phyloP scores from a whole-genome alignment of 768 basidiomycete species.

The Trichaptum fuscoviolaceum region DNA sequence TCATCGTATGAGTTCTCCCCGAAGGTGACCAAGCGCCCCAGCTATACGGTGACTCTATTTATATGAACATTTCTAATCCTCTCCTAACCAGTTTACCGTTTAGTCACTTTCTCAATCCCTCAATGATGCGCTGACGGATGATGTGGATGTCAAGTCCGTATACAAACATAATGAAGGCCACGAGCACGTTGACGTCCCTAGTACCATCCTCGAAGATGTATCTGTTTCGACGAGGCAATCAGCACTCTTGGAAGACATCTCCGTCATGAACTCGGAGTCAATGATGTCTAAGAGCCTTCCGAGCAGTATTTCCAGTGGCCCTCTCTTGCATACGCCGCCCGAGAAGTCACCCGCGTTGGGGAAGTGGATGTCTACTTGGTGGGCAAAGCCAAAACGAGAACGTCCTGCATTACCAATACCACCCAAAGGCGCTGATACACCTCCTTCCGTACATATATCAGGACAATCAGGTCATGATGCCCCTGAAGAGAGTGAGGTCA shows the following conservation, averaged over 20 bases:
- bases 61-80: neutral
- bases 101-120: conserved; percentile 52
- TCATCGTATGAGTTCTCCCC: conserved; percentile 41
- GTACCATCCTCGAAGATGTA: neutral
- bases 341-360: conserved; percentile 37
- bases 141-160: conserved; percentile 26
- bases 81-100: neutral
- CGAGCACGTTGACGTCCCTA: neutral
- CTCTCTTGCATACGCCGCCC: neutral
- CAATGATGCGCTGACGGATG: conserved; percentile 50
- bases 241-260: neutral
- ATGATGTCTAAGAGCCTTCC: neutral
- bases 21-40: conserved; percentile 50
- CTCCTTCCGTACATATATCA: neutral
- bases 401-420: conserved; percentile 1
- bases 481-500: neutral
- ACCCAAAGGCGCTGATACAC: neutral
- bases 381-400: conserved; percentile 38
- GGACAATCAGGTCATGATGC: neutral
- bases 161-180: conserved; percentile 6
- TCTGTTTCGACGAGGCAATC: neutral
- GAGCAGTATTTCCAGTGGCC: neutral
- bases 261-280: neutral
- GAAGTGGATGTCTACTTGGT: conserved; percentile 78
- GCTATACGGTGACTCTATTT: conserved; percentile 44